Evolutionary conservation across 495 filamentous ascomycete species (phyloP).

Genomic region (Durotheca rogersii): DNA sequence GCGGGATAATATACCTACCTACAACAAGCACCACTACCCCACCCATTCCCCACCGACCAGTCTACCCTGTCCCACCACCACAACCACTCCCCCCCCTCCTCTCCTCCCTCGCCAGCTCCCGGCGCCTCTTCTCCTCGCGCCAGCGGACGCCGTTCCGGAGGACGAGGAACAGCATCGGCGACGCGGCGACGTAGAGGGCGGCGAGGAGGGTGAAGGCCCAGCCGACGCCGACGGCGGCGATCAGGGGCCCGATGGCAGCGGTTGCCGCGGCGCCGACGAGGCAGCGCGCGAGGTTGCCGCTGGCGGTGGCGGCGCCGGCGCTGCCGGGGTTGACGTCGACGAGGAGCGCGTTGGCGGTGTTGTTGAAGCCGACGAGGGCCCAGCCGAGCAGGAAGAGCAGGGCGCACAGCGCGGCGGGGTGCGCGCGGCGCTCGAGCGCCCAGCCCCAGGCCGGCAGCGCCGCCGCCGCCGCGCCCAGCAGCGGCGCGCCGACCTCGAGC

Average conservation of each 20-base stretch:
- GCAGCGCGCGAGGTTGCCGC: constrained; percentile 69
- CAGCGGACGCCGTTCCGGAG: constrained; percentile 44
- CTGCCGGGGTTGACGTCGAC: constrained; percentile 64
- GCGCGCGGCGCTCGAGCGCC: constrained; percentile 47
- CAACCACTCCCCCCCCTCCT: not conserved
- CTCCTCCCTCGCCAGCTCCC: constrained; percentile 14
- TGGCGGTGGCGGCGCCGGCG: constrained; percentile 66
- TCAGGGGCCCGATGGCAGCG: constrained; percentile 66
- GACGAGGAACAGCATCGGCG: constrained; percentile 52
- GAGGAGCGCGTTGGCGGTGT: constrained; percentile 54
- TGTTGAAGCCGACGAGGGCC: constrained; percentile 51
- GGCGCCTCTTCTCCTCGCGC: constrained; percentile 30
- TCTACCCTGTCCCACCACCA: not conserved
- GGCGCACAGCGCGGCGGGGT: constrained; percentile 50
- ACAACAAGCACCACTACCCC: too few relatives aligned
- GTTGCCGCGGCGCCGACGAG: constrained; percentile 66
- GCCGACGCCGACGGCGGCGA: constrained; percentile 62
- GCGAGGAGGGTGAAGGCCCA: constrained; percentile 72
- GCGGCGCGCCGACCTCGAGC: constrained; percentile 56
- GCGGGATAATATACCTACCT: too few relatives aligned
- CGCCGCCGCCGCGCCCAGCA: constrained; percentile 42
- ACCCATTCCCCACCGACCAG: too few relatives aligned
- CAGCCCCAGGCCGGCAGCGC: constrained; percentile 58
- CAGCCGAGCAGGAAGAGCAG: constrained; percentile 58
- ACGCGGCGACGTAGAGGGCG: constrained; percentile 52